Evolutionary conservation across 805 yeast genomes (phyloP), one percentile per base, ranked within the genome.

Genomic region (Saturnispora halmiae): DNA sequence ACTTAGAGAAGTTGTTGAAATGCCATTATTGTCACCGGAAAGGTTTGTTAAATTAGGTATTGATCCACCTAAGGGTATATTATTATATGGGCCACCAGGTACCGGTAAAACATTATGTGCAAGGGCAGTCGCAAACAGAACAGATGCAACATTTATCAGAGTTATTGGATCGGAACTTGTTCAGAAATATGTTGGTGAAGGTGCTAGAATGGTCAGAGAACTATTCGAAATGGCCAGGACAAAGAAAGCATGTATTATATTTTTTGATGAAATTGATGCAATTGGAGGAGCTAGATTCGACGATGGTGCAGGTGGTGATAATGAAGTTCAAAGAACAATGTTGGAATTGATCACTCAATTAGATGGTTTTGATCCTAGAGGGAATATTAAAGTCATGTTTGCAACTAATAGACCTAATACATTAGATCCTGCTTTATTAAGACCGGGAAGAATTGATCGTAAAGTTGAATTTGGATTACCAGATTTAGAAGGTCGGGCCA

Each of bases 221-320:
- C 73, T 92, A 56, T 92, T 92, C 55, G 98, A 92, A 61, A 88
- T 92, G 97, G 99, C 99, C 2, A 81, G 98, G 60, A 83, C 97
- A 28, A 92, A 92, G 65, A 88, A 90, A 59, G 97, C 98, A 2
- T 90, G 97, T 65, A 92, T 92, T 57, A 90, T 92, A 43, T 92
- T 92, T 66, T 92, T 92, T 56, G 99, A 92, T 65, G 99, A 92
- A 69, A 81, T 92, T 51, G 99, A 92, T 67, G 98, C 99, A 29
- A 86, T 92, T 61, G 99, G 99, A 51, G 98, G 98, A 31, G 97
- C 97, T n/a, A 80, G 99, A 63, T 92, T 92, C 60, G 98, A 92
- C 63, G 98, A 92, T 61, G 97, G 97, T 55, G 97, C 97, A 9
- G 97, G 96, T 53, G 97, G 97, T 58, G 98, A 92, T 64, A 92